Base-by-base conservation (phyloP, 1,284 basidiomycete species). In the Trichosporon inkin region DNA sequence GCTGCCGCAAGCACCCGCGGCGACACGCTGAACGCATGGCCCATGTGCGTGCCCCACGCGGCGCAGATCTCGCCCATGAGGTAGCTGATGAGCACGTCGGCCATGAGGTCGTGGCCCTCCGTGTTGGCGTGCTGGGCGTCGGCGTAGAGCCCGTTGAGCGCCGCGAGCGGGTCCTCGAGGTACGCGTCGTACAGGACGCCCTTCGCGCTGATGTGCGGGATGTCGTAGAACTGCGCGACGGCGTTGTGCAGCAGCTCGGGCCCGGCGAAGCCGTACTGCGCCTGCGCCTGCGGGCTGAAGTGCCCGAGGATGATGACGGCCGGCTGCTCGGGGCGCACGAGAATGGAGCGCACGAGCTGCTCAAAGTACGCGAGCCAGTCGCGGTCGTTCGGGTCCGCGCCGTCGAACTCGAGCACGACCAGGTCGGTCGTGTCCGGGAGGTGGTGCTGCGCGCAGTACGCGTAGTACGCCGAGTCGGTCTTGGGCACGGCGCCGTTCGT, bases 181-280 rank as follows among this genome's bases (percentile, higher is more conserved):
- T 92, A 95, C 54, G 86, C 82, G 28, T 87, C 84, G 78, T 92
- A 94, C 3, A 94, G 77, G 37, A 89, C 76, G 10, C 90, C 84
- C 78, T 94, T 94, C 62, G 85, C 84, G 75, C 87, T 85, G 70
- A 97, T 81, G 74, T 96, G 90, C 0, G 93, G 92, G 32, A 96
- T 84, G 72, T 97, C 93, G 80, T 97, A 97, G 79, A 92, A 96
- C 73, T 94, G 91, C 0, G 93, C 90, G 3, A 96, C 91, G 56
- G 88, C 81, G 66, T 83, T 87, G 76, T 97, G 93, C 81, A 86
- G 85, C 67, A 90, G 85, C 71, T 95, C 92, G 1, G 91, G 88
- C 2, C 93, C 92, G 6, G 85, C 85, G 71, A 89, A 94, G 1
- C 92, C 92, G 69, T 90, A 82, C 39, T 84, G 80, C 55, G 84